A percentile compares a stretch with the other conserved stretches of the same genome.
phyloP scores from a whole-genome alignment of 495 filamentous ascomycete species.

The Margaritispora aquatica region DNA sequence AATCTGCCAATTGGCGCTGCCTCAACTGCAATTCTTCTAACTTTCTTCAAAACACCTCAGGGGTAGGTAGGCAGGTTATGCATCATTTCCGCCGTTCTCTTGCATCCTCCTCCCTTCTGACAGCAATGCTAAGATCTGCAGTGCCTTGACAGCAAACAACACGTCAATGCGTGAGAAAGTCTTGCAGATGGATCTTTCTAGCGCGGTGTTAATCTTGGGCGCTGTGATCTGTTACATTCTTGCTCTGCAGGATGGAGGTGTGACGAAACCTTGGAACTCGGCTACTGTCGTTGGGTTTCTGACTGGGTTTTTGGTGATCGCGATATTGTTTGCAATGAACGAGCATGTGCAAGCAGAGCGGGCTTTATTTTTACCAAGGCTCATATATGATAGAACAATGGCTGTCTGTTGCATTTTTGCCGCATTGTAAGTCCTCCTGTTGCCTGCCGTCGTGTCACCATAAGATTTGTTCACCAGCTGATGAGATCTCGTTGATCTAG shows the following conservation, averaged over 20 bases:
- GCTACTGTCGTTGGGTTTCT: slow-evolving; percentile 65
- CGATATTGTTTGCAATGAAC: slow-evolving; percentile 49
- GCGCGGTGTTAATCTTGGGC: slow-evolving; percentile 23
- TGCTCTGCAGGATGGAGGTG: slow-evolving; percentile 81
- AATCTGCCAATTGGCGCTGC: slow-evolving; percentile 54
- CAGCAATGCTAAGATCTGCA: neutral
- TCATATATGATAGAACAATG: slow-evolving; percentile 58
- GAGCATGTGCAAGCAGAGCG: slow-evolving; percentile 59
- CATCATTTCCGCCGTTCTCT: neutral
- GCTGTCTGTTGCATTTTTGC: slow-evolving; percentile 43
- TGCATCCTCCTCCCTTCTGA: neutral
- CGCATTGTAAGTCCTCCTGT: slow-evolving; percentile 25
- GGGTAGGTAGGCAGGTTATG: neutral
- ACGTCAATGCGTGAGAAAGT: slow-evolving; percentile 7
- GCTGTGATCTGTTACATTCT: slow-evolving; percentile 67
- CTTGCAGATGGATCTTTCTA: slow-evolving; percentile 24
- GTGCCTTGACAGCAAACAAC: neutral
- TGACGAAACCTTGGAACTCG: slow-evolving; percentile 57
- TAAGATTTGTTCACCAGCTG: neutral
- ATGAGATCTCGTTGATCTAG: too few relatives aligned
- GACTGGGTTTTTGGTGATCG: slow-evolving; percentile 60
- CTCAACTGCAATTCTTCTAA: slow-evolving; percentile 34
- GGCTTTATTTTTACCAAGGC: slow-evolving; percentile 58
- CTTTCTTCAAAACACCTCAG: slow-evolving; percentile 41
- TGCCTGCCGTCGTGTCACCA: neutral